Evolutionary conservation across 805 yeast species (phyloP), one percentile per base, ranked within the genome.

Genomic region (Brettanomyces naardenensis): DNA sequence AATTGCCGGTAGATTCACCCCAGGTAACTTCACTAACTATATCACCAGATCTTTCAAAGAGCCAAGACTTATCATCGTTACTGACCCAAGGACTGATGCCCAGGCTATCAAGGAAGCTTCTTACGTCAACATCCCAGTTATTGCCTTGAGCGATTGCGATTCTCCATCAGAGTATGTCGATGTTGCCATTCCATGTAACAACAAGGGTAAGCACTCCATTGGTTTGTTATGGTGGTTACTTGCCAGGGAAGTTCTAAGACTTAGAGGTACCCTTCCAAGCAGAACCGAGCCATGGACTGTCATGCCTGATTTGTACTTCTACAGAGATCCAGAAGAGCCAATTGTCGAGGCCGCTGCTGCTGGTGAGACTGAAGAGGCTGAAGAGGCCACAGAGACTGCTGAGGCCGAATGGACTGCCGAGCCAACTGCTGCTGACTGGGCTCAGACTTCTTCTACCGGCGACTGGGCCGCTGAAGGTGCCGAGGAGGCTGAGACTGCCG

Each of bases 241-340:
- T 61, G 92, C 98, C 64, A 87, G 99, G 76, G 99, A 92, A 78
- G 97, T 92, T 61, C 80, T 92, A 68, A 87, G 99, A 78, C 83
- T 92, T 72, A 85, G 96, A 78, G 98, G 99, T 67, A 80, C 88
- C 66, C 72, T 92, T 59, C 88, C 94, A 66, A 83, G 85, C 86
- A 88, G 99, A 80, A 66, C 84, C 57, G 86, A 92, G 71, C 81
- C 84, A 70, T 92, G 99, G 99, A 75, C 94, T 58, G 92, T 92
- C 68, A 92, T 92, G 98, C 97, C 97, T 71, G 99, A 92, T 78
- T 81, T 92, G 71, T 92, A 89, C 89, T 92, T 92, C 89, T 92
- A 92, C 97, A 92, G 99, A 82, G 96, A 92, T 78, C 98, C 99
- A 66, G 97, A 90, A 78, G 99, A 92, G 75, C 83, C 84, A 71